Conservation (phyloP, 192 early-diverging fungal genomes). For the Geosiphon pyriformis region DNA sequence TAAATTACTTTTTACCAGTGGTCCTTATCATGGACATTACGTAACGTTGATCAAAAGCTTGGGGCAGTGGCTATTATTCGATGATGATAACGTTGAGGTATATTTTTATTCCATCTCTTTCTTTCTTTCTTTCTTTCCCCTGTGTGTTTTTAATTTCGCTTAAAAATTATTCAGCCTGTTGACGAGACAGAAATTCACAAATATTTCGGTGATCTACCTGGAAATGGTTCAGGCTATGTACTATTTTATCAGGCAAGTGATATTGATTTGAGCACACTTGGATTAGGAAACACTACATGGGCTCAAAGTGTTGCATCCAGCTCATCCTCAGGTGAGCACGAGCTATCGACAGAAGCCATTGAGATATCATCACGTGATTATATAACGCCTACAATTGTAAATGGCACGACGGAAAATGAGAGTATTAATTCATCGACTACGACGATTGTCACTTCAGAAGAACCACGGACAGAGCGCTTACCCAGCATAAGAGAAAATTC, state of each 20-base stretch:
- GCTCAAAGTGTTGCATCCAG: conserved; percentile 11
- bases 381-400: background rate
- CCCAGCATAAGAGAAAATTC: conserved; percentile 8
- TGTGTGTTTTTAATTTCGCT: conserved; percentile 2
- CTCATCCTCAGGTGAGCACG: conserved; percentile 1
- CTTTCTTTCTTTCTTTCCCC: background rate
- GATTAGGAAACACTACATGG: conserved; percentile 9
- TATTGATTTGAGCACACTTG: conserved; percentile 26
- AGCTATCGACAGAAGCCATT: background rate
- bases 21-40: conserved; percentile 96
- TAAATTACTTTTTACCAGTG: conserved; percentile 41
- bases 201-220: conserved; percentile 75
- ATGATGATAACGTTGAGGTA: conserved; percentile 94
- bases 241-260: conserved; percentile 69
- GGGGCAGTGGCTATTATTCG: conserved; percentile 89
- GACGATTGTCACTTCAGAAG: background rate
- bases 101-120: background rate
- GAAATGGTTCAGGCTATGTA: conserved; percentile 73
- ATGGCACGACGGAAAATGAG: background rate
- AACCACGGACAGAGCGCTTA: background rate
- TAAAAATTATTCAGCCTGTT: conserved; percentile 42
- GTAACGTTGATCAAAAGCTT: conserved; percentile 83
- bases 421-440: background rate
- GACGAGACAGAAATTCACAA: conserved; percentile 71
- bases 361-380: background rate